phyloP scores from a whole-genome alignment of 805 yeast genomes.

The Candida odintsovae region DNA sequence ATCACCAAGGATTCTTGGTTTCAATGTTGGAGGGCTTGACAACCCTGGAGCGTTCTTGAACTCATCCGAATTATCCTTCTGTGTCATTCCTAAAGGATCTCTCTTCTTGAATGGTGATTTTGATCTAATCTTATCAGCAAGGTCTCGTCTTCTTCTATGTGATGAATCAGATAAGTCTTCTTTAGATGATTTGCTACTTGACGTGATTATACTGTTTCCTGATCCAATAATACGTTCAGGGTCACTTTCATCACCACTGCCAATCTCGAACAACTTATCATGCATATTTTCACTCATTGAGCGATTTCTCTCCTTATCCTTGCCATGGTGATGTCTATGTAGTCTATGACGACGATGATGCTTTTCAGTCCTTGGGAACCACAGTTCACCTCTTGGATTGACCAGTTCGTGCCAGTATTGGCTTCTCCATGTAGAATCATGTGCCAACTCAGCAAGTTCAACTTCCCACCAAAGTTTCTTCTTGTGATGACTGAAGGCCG shows the following conservation, averaged over 20 bases:
- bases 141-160: conserved; percentile 14
- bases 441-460: conserved; percentile 49
- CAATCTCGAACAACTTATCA: conserved; percentile 16
- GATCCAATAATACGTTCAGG: background rate
- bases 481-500: conserved; percentile 47
- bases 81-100: background rate
- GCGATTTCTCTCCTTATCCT: conserved; percentile 1
- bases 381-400: conserved; percentile 38
- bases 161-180: conserved; percentile 12
- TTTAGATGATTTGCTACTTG: conserved; percentile 9
- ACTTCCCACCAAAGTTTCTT: conserved; percentile 59
- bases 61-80: background rate
- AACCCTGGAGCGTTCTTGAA: background rate
- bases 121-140: conserved; percentile 17
- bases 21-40: background rate
- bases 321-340: conserved; percentile 1
- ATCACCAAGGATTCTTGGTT: conserved; percentile 9
- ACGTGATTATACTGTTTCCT: background rate
- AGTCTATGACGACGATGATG: conserved; percentile 8
- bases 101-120: conserved; percentile 19
- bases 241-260: conserved; percentile 6
- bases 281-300: conserved; percentile 11
- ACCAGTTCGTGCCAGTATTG: conserved; percentile 47
- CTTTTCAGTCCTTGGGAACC: conserved; percentile 38
- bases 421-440: conserved; percentile 56